These are phyloP conservation scores for Mytilinidion resinicola DNA, from an alignment of 495 filamentous ascomycete genomes.

Conservation along the genomic window DNA sequence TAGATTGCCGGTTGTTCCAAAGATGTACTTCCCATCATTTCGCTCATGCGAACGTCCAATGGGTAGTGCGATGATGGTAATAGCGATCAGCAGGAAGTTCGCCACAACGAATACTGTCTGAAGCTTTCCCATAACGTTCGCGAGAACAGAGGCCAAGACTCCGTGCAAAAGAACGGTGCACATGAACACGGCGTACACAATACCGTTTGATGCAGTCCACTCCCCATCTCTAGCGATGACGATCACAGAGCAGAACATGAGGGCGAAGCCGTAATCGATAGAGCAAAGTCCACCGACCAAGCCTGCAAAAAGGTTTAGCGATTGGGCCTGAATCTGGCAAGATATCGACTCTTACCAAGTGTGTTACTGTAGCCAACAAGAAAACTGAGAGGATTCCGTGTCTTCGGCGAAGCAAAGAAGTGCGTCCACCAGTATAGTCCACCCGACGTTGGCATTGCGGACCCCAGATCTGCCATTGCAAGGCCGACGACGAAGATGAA, in stretches of 20 bases:
- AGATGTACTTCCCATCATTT: constrained; percentile 46
- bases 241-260: constrained; percentile 42
- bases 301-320: constrained; percentile 20
- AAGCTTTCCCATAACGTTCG: constrained; percentile 59
- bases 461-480: constrained; percentile 64
- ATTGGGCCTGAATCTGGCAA: neutral
- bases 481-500: constrained; percentile 62
- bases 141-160: constrained; percentile 49
- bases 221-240: constrained; percentile 59
- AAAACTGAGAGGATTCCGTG: constrained; percentile 59
- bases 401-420: constrained; percentile 54
- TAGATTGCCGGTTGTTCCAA: constrained; percentile 45
- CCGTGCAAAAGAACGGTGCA: constrained; percentile 53
- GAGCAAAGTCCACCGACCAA: constrained; percentile 54
- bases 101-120: constrained; percentile 57
- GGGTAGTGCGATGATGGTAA: constrained; percentile 60
- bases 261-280: constrained; percentile 37
- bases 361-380: constrained; percentile 69
- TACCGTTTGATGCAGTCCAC: constrained; percentile 54
- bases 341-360: constrained; percentile 34
- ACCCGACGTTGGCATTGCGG: constrained; percentile 64
- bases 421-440: constrained; percentile 70
- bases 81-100: constrained; percentile 58
- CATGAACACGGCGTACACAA: constrained; percentile 59
- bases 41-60: constrained; percentile 42